Conservation (phyloP, 2,329 filamentous ascomycete genomes). For the Talaromyces marneffei region DNA sequence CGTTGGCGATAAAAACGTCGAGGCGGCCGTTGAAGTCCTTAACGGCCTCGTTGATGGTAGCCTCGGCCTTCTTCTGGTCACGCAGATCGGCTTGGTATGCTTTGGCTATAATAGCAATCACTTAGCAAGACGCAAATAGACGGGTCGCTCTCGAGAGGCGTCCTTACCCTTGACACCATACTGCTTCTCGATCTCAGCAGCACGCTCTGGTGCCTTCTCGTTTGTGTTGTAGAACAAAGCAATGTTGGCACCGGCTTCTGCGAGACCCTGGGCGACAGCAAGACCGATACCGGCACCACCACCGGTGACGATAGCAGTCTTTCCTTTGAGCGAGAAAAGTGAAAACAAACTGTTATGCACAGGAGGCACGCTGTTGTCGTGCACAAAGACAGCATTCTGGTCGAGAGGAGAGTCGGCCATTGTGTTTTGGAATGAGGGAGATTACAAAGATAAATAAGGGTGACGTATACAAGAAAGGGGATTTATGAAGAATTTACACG, state of each 20-base stretch:
- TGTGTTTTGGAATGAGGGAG: slow-evolving; percentile 8
- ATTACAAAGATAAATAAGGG: not conserved
- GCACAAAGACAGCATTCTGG: slow-evolving; percentile 47
- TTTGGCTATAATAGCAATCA: slow-evolving; percentile 30
- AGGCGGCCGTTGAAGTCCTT: slow-evolving; percentile 67
- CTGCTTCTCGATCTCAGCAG: slow-evolving; percentile 57
- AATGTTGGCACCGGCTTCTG: slow-evolving; percentile 66
- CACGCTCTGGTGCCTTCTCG: slow-evolving; percentile 56
- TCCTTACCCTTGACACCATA: slow-evolving; percentile 62
- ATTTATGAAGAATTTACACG: not conserved
- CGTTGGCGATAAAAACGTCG: slow-evolving; percentile 74
- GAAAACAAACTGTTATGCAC: slow-evolving; percentile 50
- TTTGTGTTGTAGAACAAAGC: slow-evolving; percentile 69
- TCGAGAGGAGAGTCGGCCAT: slow-evolving; percentile 34
- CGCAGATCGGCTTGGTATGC: slow-evolving; percentile 48
- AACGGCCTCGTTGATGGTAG: slow-evolving; percentile 38
- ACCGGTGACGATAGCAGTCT: slow-evolving; percentile 64
- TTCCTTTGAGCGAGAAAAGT: slow-evolving; percentile 64
- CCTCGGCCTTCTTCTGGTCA: slow-evolving; percentile 37
- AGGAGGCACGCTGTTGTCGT: slow-evolving; percentile 51
- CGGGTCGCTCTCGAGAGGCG: not conserved
- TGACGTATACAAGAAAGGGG: not conserved
- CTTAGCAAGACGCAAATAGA: slow-evolving; percentile 1
- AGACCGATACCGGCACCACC: slow-evolving; percentile 66
- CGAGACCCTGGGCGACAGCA: slow-evolving; percentile 57